Evolutionary conservation across 2,329 filamentous ascomycete genomes (phyloP).

Genomic region (Xylaria sp.): DNA sequence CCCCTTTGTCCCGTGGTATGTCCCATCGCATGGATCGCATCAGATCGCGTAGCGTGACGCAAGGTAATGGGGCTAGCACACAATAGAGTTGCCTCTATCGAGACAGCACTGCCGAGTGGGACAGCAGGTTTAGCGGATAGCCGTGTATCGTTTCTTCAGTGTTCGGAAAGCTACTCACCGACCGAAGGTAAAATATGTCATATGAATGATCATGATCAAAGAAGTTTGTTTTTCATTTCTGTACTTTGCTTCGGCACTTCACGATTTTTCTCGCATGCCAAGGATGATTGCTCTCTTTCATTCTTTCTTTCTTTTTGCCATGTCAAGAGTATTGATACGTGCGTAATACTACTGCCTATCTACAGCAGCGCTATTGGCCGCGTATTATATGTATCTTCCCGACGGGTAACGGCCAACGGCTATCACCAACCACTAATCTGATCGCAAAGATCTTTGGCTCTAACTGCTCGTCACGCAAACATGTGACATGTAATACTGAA

Average conservation of each 20-base stretch:
- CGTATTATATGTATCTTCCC: background rate
- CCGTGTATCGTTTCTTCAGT: background rate
- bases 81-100: background rate
- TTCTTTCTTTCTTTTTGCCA: too few relatives aligned
- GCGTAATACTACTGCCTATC: background rate
- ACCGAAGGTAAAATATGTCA: background rate
- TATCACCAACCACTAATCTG: background rate
- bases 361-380: too few relatives aligned
- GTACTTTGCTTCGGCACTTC: background rate
- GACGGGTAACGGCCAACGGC: conserved; percentile 13
- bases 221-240: background rate
- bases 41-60: too few relatives aligned
- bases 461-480: background rate
- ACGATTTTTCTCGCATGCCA: background rate
- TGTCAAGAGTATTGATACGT: background rate
- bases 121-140: background rate
- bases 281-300: background rate
- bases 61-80: background rate
- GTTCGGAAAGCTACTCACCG: background rate
- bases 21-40: too few relatives aligned
- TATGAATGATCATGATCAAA: background rate
- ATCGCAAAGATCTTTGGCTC: background rate
- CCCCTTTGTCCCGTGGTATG: too few relatives aligned
- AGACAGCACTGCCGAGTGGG: background rate
- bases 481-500: background rate